Percentiles rank a stretch among this genome's conserved stretches.
phyloP scores from a whole-genome alignment of 768 basidiomycete genomes.

The Tylopilus vinaceipallidus region DNA sequence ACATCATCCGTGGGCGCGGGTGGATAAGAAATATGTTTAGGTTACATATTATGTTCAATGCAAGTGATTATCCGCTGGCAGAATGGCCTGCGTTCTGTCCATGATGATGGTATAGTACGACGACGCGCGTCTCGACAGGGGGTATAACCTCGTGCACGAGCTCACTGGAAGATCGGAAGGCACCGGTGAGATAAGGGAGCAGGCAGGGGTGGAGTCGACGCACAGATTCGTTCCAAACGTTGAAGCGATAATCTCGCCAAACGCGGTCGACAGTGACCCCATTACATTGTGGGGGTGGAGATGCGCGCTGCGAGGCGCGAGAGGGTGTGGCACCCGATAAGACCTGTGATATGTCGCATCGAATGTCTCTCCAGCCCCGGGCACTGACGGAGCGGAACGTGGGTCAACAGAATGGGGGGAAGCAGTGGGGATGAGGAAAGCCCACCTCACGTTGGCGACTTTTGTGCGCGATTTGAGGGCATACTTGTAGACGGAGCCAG shows the following conservation, averaged over 20 bases:
- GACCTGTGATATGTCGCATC: conserved; percentile 59
- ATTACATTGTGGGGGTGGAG: conserved; percentile 38
- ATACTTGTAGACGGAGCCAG: conserved; percentile 67
- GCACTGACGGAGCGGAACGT: conserved; percentile 40
- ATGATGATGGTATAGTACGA: conserved; percentile 30
- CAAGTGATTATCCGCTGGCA: conserved; percentile 27
- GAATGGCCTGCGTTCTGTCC: conserved; percentile 29
- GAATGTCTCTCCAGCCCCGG: conserved; percentile 62
- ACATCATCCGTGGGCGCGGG: conserved; percentile 10
- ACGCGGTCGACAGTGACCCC: conserved; percentile 64
- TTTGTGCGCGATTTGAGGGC: conserved; percentile 63
- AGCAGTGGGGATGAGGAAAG: conserved; percentile 2
- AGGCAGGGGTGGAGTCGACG: background rate
- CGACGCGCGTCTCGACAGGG: conserved; percentile 15
- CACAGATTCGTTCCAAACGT: conserved; percentile 56
- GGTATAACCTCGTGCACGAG: conserved; percentile 23
- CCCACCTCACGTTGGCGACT: conserved; percentile 70
- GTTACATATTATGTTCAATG: conserved; percentile 31
- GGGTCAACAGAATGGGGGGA: conserved; percentile 2
- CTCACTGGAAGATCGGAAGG: conserved; percentile 20
- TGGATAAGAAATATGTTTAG: conserved; percentile 26
- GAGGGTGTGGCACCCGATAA: conserved; percentile 42
- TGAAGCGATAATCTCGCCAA: conserved; percentile 67
- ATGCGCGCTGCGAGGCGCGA: conserved; percentile 33
- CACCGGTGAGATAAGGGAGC: conserved; percentile 3